Percentiles rank a stretch among this genome's conserved stretches.
phyloP scores from a whole-genome alignment of 495 filamentous ascomycete species.

The Oidiodendron maius region DNA sequence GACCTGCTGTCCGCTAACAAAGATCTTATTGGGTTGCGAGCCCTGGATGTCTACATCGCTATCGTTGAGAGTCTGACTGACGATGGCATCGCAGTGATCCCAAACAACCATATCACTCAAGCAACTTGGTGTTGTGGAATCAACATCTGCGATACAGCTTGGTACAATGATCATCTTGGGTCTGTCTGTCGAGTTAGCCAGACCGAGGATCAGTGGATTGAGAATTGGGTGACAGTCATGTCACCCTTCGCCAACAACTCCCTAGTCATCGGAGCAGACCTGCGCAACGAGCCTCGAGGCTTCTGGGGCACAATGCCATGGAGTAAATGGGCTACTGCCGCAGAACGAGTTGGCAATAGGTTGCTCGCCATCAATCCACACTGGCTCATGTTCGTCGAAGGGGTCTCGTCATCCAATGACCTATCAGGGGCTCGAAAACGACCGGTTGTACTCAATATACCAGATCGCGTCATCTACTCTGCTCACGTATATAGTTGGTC shows the following conservation, averaged over 20 bases:
- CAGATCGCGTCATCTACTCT: slow-evolving; percentile 51
- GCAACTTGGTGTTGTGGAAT: slow-evolving; percentile 56
- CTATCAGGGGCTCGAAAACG: slow-evolving; percentile 41
- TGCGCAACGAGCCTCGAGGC: slow-evolving; percentile 56
- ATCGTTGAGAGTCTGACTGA: slow-evolving; percentile 49
- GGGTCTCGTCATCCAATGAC: slow-evolving; percentile 54
- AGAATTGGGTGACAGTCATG: slow-evolving; percentile 56
- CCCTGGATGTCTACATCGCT: slow-evolving; percentile 48
- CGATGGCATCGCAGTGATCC: slow-evolving; percentile 50
- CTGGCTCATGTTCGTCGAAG: slow-evolving; percentile 58
- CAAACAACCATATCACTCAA: slow-evolving; percentile 58
- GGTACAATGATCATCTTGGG: slow-evolving; percentile 51
- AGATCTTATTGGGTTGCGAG: slow-evolving; percentile 43
- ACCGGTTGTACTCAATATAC: slow-evolving; percentile 45
- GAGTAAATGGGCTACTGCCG: slow-evolving; percentile 50
- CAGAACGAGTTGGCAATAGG: slow-evolving; percentile 48
- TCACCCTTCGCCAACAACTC: slow-evolving; percentile 40
- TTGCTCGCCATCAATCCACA: slow-evolving; percentile 48
- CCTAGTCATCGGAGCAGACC: slow-evolving; percentile 50
- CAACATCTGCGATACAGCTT: slow-evolving; percentile 53
- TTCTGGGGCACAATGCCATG: slow-evolving; percentile 59
- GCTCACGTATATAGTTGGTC: slow-evolving; percentile 59
- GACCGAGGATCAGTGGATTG: slow-evolving; percentile 52
- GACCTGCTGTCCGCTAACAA: slow-evolving; percentile 45
- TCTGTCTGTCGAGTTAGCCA: slow-evolving; percentile 46